Conservation (phyloP, 257 asterid species). For the Nicotiana noctiflora region DNA sequence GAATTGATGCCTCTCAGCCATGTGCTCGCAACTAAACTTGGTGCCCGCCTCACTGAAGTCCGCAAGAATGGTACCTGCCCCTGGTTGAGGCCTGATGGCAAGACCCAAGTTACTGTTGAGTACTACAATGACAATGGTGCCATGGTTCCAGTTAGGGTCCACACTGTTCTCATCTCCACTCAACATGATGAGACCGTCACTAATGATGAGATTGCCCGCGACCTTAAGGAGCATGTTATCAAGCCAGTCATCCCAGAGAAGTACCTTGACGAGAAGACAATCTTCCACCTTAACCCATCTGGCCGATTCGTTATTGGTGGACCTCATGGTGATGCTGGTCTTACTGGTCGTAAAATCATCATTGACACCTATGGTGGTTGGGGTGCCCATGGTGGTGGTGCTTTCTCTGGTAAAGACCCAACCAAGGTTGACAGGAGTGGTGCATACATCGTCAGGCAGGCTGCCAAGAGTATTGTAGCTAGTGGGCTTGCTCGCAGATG, state of each 20-base stretch:
- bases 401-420: constrained; percentile 61
- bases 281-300: constrained; percentile 58
- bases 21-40: constrained; percentile 54
- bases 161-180: constrained; percentile 56
- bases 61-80: constrained; percentile 55
- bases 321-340: constrained; percentile 64
- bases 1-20: constrained; percentile 65
- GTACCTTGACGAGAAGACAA: constrained; percentile 57
- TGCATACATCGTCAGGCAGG: too few relatives aligned
- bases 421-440: constrained; percentile 63
- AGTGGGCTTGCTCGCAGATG: constrained; percentile 50
- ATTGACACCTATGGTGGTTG: constrained; percentile 63
- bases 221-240: constrained; percentile 60
- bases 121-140: constrained; percentile 58
- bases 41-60: constrained; percentile 51
- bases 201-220: constrained; percentile 49
- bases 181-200: constrained; percentile 66
- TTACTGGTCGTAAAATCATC: constrained; percentile 58
- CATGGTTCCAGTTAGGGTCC: constrained; percentile 49
- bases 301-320: constrained; percentile 60
- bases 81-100: constrained; percentile 66
- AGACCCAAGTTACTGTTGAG: constrained; percentile 59
- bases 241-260: constrained; percentile 53
- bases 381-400: constrained; percentile 71
- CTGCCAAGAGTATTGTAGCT: constrained; percentile 45